These are phyloP conservation scores for Candolleomyces efflorescens DNA, from an alignment of 768 basidiomycete species.

Conservation along the genomic window DNA sequence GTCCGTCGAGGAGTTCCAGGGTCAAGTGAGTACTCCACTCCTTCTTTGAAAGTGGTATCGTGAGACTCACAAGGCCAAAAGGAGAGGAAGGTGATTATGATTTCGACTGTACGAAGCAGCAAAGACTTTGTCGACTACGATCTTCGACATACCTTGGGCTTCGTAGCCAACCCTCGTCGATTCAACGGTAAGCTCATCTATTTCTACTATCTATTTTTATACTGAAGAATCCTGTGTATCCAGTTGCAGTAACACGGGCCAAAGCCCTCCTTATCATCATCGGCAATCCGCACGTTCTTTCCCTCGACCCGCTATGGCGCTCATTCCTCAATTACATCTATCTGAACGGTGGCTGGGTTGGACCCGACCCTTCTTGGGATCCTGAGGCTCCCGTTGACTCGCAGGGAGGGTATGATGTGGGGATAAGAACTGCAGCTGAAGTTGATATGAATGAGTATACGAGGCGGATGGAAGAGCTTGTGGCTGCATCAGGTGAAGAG, in stretches of 20 bases:
- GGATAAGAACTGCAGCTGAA: slow-evolving; percentile 24
- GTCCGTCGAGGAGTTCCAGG: slow-evolving; percentile 66
- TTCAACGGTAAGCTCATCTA: slow-evolving; percentile 52
- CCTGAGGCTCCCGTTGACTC: slow-evolving; percentile 29
- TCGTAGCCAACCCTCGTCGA: slow-evolving; percentile 52
- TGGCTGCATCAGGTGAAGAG: slow-evolving; percentile 22
- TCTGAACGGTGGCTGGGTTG: slow-evolving; percentile 50
- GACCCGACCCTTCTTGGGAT: slow-evolving; percentile 49
- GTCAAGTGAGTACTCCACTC: slow-evolving; percentile 45
- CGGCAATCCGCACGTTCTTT: slow-evolving; percentile 55
- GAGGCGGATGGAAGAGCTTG: slow-evolving; percentile 27
- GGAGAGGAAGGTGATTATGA: slow-evolving; percentile 54
- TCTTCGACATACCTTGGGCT: slow-evolving; percentile 52
- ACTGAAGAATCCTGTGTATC: neutral
- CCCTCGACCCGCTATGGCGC: slow-evolving; percentile 61
- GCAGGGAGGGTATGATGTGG: slow-evolving; percentile 37
- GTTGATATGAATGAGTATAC: slow-evolving; percentile 42
- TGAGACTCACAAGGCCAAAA: too few relatives aligned
- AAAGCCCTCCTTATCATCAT: slow-evolving; percentile 56
- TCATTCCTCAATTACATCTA: slow-evolving; percentile 57
- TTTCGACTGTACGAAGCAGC: slow-evolving; percentile 57
- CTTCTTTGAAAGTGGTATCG: too few relatives aligned
- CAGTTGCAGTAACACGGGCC: slow-evolving; percentile 48
- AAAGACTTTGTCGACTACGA: slow-evolving; percentile 51
- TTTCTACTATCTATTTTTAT: neutral